A percentile compares a stretch with the other conserved stretches of the same genome.
These are phyloP conservation scores for Barnettozyma pratensis DNA, from an alignment of 805 yeast species.

Conservation along the genomic window DNA sequence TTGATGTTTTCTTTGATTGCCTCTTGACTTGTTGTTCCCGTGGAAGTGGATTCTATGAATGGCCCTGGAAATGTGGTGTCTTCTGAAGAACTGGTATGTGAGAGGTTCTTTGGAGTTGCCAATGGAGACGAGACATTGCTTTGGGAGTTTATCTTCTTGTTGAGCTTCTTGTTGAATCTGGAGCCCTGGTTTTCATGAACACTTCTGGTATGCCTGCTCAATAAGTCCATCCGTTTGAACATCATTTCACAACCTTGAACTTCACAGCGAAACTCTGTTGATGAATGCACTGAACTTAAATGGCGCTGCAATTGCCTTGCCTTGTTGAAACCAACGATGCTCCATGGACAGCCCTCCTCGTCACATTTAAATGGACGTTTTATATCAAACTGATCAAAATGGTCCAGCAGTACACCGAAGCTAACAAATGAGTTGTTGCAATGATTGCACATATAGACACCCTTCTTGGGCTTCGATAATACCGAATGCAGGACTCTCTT, in stretches of 20 bases:
- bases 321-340: conserved; percentile 34
- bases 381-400: conserved; percentile 29
- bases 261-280: conserved; percentile 50
- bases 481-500: conserved; percentile 26
- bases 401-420: conserved; percentile 30
- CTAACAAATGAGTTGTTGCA: conserved; percentile 29
- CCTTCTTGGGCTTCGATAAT: conserved; percentile 30
- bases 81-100: not conserved
- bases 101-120: not conserved
- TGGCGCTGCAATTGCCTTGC: conserved; percentile 33
- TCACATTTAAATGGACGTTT: conserved; percentile 32
- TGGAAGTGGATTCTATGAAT: too few relatives aligned
- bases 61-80: not conserved
- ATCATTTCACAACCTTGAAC: conserved; percentile 73
- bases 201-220: conserved; percentile 29
- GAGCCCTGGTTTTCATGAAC: conserved; percentile 37
- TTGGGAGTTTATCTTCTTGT: conserved; percentile 7
- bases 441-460: conserved; percentile 33
- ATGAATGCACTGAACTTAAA: conserved; percentile 21
- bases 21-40: too few relatives aligned
- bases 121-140: conserved; percentile 4
- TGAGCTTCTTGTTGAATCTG: conserved; percentile 32
- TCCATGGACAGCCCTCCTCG: conserved; percentile 35
- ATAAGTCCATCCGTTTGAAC: conserved; percentile 42
- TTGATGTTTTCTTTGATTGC: too few relatives aligned